Evolutionary conservation across 306 rosid species (phyloP).

Genomic region (Cicer pinnatifidum): DNA sequence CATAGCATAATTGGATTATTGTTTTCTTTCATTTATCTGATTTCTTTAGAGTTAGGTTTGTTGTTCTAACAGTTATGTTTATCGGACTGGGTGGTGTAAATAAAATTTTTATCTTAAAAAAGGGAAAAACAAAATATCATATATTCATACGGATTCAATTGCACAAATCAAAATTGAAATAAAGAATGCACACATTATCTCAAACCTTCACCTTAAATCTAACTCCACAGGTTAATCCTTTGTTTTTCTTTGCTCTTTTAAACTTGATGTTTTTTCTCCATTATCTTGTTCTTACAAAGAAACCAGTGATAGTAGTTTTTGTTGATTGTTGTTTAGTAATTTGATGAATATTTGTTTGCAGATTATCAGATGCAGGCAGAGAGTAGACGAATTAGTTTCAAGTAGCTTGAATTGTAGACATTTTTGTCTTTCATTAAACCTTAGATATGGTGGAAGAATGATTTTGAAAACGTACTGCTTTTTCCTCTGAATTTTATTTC

Average conservation of each 20-base stretch:
- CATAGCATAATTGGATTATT: too few relatives aligned
- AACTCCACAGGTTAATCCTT: slow-evolving; percentile 56
- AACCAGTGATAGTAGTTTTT: not conserved
- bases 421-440: slow-evolving; percentile 48
- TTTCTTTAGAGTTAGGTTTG: not conserved
- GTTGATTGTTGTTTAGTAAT: slow-evolving; percentile 7
- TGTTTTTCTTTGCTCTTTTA: not conserved
- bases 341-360: slow-evolving; percentile 42
- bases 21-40: not conserved
- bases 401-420: slow-evolving; percentile 39
- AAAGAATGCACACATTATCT: slow-evolving; percentile 57
- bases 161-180: slow-evolving; percentile 22
- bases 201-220: slow-evolving; percentile 46
- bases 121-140: too few relatives aligned
- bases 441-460: slow-evolving; percentile 31
- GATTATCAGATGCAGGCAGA: slow-evolving; percentile 48
- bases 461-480: slow-evolving; percentile 48
- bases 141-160: not conserved
- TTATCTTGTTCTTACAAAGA: not conserved
- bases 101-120: not conserved
- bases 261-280: not conserved
- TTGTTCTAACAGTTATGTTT: not conserved
- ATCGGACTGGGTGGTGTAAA: not conserved
- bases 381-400: slow-evolving; percentile 39
- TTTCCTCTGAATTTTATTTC: slow-evolving; percentile 27